phyloP scores from a whole-genome alignment of 305 asterid genomes.

The Fraxinus latifolia region DNA sequence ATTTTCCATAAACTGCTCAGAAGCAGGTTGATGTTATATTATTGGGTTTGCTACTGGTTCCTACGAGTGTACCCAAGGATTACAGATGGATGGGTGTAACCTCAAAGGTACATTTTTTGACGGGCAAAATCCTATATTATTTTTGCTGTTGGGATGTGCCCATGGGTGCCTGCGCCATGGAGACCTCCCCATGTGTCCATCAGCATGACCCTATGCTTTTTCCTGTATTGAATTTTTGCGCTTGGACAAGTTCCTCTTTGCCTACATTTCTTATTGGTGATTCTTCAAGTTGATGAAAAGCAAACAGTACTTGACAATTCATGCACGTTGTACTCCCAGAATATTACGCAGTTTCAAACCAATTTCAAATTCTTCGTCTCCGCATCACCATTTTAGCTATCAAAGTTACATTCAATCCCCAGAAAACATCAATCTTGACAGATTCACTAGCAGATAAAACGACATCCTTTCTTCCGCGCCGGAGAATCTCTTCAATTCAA shows the following conservation, averaged over 20 bases:
- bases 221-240: not conserved
- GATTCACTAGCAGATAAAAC: constrained; percentile 12
- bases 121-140: no score
- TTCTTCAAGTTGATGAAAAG: not conserved
- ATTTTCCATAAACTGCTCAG: not conserved
- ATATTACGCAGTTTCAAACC: not conserved
- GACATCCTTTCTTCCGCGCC: constrained; percentile 19
- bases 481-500: constrained; percentile 20
- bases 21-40: not conserved
- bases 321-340: no score
- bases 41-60: no score
- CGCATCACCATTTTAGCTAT: constrained; percentile 14
- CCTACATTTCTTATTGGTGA: not conserved
- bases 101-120: no score
- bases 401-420: constrained; percentile 17
- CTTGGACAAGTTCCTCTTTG: not conserved
- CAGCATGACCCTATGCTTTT: not conserved
- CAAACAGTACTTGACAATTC: not conserved
- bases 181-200: no score
- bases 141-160: no score
- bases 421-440: constrained; percentile 20
- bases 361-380: constrained; percentile 20
- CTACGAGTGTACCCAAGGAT: no score
- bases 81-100: no score
- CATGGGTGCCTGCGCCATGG: no score